Conservation (phyloP, 306 rosid genomes). For the Acacia confusa region DNA sequence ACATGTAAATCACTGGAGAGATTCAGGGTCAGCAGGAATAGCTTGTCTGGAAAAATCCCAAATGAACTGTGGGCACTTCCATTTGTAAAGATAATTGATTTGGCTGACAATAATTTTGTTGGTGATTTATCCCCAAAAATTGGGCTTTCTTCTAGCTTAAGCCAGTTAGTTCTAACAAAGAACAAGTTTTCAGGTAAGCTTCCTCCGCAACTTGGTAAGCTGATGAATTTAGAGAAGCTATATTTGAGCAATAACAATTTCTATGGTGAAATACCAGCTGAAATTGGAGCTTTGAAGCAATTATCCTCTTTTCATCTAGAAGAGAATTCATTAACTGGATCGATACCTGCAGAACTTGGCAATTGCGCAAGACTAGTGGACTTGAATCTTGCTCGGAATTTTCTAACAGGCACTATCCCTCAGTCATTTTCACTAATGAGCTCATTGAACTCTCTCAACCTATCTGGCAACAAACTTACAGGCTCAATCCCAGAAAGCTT, state of each 20-base stretch:
- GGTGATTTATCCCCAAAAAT: constrained; percentile 64
- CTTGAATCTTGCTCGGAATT: constrained; percentile 77
- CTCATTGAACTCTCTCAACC: constrained; percentile 78
- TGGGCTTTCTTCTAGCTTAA: constrained; percentile 64
- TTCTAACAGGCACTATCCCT: constrained; percentile 70
- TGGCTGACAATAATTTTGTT: constrained; percentile 66
- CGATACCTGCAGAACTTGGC: constrained; percentile 67
- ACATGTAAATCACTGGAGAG: constrained; percentile 73
- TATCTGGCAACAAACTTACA: constrained; percentile 66
- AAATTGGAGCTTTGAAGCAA: constrained; percentile 65
- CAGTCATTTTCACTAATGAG: constrained; percentile 59
- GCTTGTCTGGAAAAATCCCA: constrained; percentile 67
- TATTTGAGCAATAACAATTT: constrained; percentile 65
- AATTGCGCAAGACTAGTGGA: constrained; percentile 72
- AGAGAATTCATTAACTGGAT: constrained; percentile 66
- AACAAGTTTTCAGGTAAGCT: constrained; percentile 80
- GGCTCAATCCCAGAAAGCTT: constrained; percentile 72
- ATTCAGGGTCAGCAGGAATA: constrained; percentile 66
- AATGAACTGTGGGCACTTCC: constrained; percentile 85
- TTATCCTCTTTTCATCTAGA: constrained; percentile 80
- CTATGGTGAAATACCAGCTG: constrained; percentile 69
- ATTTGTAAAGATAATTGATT: constrained; percentile 63
- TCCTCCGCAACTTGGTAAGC: constrained; percentile 71
- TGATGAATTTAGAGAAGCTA: constrained; percentile 74
- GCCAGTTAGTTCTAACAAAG: constrained; percentile 55